A percentile compares a stretch with the other conserved stretches of the same genome.
Conservation (phyloP, 108 stramenopile species). For the Asterionellopsis glacialis region DNA sequence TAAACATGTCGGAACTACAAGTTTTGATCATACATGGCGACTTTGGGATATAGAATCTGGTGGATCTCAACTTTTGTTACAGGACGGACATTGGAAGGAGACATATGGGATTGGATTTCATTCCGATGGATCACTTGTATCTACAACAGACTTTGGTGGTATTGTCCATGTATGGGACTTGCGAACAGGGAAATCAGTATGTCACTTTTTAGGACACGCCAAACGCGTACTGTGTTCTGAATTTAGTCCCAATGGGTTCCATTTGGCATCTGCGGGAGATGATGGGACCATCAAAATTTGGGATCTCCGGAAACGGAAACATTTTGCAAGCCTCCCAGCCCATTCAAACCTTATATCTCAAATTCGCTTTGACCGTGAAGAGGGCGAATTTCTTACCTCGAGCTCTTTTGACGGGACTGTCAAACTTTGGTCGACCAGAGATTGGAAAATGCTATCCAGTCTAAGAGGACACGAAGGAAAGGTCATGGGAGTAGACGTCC, state of each 20-base stretch:
- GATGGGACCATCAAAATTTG: conserved; percentile 93
- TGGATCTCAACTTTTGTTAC: conserved; percentile 82
- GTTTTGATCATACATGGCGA: conserved; percentile 97
- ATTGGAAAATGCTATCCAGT: conserved; percentile 78
- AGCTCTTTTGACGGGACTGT: conserved; percentile 92
- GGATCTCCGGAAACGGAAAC: conserved; percentile 87
- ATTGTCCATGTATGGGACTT: conserved; percentile 96
- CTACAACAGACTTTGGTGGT: conserved; percentile 93
- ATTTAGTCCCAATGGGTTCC: conserved; percentile 90
- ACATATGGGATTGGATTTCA: conserved; percentile 94
- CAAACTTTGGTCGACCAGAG: conserved; percentile 86
- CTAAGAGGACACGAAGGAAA: conserved; percentile 96
- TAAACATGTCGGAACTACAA: conserved; percentile 84
- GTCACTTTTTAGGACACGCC: conserved; percentile 86
- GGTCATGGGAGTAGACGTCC: conserved; percentile 83
- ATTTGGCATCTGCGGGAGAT: conserved; percentile 91
- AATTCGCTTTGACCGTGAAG: conserved; percentile 60
- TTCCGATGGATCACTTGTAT: conserved; percentile 88
- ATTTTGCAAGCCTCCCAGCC: conserved; percentile 86
- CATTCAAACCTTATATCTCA: conserved; percentile 91
- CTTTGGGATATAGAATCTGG: conserved; percentile 97
- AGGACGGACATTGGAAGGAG: conserved; percentile 93
- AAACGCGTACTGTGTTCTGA: conserved; percentile 76
- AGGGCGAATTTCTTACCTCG: conserved; percentile 85
- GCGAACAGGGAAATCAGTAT: conserved; percentile 83